phyloP scores from a whole-genome alignment of 805 yeast genomes.

The Wickerhamiella hasegawae region DNA sequence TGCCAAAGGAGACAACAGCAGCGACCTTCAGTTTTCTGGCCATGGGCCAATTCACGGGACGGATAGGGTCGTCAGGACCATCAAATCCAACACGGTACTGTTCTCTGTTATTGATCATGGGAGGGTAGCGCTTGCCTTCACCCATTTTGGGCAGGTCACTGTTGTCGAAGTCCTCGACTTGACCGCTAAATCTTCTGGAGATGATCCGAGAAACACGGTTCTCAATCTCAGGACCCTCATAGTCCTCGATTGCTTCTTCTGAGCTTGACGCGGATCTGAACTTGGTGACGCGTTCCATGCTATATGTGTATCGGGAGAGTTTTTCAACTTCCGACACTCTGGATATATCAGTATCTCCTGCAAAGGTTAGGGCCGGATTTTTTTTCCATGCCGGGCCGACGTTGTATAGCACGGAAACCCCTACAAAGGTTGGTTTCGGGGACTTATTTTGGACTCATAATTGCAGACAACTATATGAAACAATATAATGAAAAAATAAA shows the following conservation, averaged over 20 bases:
- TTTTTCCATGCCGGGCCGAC: background rate
- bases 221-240: background rate
- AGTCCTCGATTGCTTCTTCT: too few relatives aligned
- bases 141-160: constrained; percentile 4
- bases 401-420: background rate
- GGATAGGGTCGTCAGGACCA: constrained; percentile 4
- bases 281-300: background rate
- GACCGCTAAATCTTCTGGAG: background rate
- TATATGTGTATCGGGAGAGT: background rate
- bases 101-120: constrained; percentile 4
- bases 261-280: too few relatives aligned
- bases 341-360: background rate
- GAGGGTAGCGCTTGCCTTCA: constrained; percentile 5
- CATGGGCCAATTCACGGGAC: constrained; percentile 5
- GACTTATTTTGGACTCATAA: too few relatives aligned
- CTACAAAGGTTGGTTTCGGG: too few relatives aligned
- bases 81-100: constrained; percentile 6
- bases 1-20: constrained; percentile 9
- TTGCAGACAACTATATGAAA: too few relatives aligned
- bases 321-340: background rate
- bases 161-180: background rate
- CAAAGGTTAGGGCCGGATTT: background rate
- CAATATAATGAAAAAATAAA: too few relatives aligned
- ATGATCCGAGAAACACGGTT: background rate
- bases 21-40: background rate